phyloP scores from a whole-genome alignment of 2,329 filamentous ascomycete species.

The Fusarium cicatricum region DNA sequence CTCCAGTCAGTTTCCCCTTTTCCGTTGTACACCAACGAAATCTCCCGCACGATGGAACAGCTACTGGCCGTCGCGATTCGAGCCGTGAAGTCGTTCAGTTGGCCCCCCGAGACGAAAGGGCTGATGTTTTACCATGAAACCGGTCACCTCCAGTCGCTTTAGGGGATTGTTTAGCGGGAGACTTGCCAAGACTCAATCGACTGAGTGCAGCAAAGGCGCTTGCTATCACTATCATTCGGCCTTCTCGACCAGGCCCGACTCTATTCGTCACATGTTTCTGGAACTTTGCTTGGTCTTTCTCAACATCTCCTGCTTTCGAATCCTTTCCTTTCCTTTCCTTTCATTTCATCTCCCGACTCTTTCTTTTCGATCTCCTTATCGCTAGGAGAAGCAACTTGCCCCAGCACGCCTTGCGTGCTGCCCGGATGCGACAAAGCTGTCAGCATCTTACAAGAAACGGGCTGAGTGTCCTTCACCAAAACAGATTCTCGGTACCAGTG shows the following conservation, averaged over 20 bases:
- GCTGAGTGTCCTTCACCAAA: conserved; percentile 13
- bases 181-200: too few relatives aligned
- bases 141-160: background rate
- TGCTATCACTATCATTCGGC: background rate
- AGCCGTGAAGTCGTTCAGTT: too few relatives aligned
- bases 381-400: background rate
- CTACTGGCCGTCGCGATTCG: too few relatives aligned
- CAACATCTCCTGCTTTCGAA: background rate
- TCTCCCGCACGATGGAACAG: background rate
- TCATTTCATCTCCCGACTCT: background rate
- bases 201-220: background rate
- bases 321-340: too few relatives aligned
- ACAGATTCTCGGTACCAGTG: background rate
- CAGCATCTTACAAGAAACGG: conserved; percentile 1
- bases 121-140: too few relatives aligned
- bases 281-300: background rate
- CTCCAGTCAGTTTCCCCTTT: background rate
- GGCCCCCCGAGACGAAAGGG: too few relatives aligned
- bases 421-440: conserved; percentile 3
- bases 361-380: conserved; percentile 2
- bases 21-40: too few relatives aligned
- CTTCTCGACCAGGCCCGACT: conserved; percentile 13
- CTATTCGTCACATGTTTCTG: background rate
- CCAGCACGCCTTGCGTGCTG: conserved; percentile 12
- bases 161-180: background rate